phyloP scores from a whole-genome alignment of 2,329 filamentous ascomycete species.

The Penicillium sp. region DNA sequence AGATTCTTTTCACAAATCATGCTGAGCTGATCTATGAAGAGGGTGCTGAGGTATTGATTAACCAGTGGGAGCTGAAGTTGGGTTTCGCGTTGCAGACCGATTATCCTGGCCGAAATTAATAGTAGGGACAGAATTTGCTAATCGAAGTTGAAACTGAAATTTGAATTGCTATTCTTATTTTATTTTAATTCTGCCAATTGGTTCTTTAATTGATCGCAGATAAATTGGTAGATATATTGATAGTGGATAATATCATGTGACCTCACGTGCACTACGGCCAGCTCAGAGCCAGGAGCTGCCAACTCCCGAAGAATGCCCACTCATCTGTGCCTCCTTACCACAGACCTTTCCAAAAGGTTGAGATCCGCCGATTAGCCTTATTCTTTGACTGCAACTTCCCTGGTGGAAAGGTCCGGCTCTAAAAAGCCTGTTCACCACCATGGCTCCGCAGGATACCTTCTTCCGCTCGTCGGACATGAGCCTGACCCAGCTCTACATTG shows the following conservation, averaged over 20 bases:
- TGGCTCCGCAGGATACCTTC: slow-evolving; percentile 80
- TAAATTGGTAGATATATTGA: no score
- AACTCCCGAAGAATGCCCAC: not conserved
- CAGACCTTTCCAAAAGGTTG: slow-evolving; percentile 4
- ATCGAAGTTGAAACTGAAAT: not conserved
- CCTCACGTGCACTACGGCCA: slow-evolving; percentile 22
- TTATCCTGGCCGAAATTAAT: not conserved
- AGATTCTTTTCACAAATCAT: not conserved
- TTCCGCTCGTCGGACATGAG: slow-evolving; percentile 99
- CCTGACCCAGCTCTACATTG: slow-evolving; percentile 99
- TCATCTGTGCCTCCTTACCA: slow-evolving; percentile 17
- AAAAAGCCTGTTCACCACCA: slow-evolving; percentile 38
- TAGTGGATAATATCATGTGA: slow-evolving; percentile 2
- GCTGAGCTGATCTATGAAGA: not conserved
- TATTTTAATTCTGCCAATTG: no score
- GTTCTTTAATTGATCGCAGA: no score
- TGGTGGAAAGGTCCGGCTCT: slow-evolving; percentile 24
- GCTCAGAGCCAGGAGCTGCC: slow-evolving; percentile 5
- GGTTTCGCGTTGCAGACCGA: not conserved
- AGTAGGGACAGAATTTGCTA: not conserved
- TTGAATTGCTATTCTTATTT: not conserved
- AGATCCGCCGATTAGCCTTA: not conserved
- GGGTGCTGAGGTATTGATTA: not conserved
- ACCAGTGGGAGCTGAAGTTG: not conserved
- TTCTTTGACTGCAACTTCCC: not conserved